Evolutionary conservation across 805 yeast species (phyloP), one percentile per base, ranked within the genome.

Genomic region (Metschnikowia drakensbergensis): DNA sequence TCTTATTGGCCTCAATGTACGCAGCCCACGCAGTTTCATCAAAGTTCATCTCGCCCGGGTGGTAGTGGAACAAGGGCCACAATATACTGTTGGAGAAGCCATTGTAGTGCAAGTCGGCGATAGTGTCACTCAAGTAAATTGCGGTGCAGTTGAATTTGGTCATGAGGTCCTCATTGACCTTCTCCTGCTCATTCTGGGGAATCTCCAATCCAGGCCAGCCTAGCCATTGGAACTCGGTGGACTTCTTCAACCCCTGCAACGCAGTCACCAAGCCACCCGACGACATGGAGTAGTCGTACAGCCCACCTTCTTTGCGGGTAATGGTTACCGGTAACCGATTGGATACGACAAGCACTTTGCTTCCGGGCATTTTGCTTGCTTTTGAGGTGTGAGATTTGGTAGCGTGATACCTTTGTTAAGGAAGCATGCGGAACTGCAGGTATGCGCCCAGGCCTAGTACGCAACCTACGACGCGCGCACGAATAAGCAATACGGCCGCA

Each of bases 1-100:
- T 72, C 49, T 83, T 71, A 64, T 94, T 94, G 5, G 98, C 98
- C 64, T 89, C 94, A 48, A 89, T 86, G 66, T 94, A 94, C 1
- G 98, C 98, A 46, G 91, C 91, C 99, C 99, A 94, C 1, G 97
- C 96, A 53, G 81, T 82, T 65, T 94, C 99, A 67, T 94, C 99
- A 62, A 94, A 94, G 64, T 88, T 91, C 86, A 95, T 94, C 67
- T 95, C 99, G 52, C 98, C 99, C 0, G 99, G 99, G 64, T 94
- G 99, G 68, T 94, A 94, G 66, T 94, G 99, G 74, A 94, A 94
- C 52, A 95, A 70, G 1, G 99, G 99, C 99, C 99, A 94, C 54
- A 94, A 72, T 54, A 94, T 94, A 11, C 96, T 86, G 68, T 94
- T 94, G 54, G 89, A 81, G 68, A 95, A 94, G 29, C 98, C 99